Evolutionary conservation across 2,329 filamentous ascomycete genomes (phyloP), one percentile per base, ranked within the genome.

Genomic region (Pseudogymnoascus sp.): DNA sequence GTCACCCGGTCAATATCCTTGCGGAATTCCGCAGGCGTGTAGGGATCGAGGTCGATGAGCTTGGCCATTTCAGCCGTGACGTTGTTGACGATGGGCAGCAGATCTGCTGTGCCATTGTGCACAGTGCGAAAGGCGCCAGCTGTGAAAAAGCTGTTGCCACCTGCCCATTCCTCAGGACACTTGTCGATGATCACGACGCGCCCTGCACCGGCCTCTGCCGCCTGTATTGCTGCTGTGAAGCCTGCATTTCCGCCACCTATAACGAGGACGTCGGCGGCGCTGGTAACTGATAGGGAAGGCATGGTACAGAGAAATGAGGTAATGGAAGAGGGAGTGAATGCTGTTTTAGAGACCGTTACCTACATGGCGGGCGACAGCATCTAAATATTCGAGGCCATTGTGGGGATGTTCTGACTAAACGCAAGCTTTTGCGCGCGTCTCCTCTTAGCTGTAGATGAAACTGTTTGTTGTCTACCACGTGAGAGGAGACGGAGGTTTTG

Each of bases 161-260:
- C 67, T 3, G 66, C 67, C 68, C 68, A 69, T 1, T 63, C 62
- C 53, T 62, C 42, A 3, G 67, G 67, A 18, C 66, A 68, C 62
- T 67, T 68, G 33, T 69, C 68, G 4, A 69, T 68, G 1, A 69
- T 69, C 82, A 86, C 1, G 3, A 87, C 79, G 0, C 71, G 68
- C 23, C 66, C 64, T 2, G 77, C 76, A 4, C 79, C 77, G 60
- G 75, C 68, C 65, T 85, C 73, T 1, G 77, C 76, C 2, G 85
- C 84, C 0, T 84, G 80, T 6, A 82, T 76, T 7, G 85, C 85
- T 2, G 85, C 80, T 76, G 79, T 28, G 72, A 87, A 84, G 12
- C 85, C 86, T 14, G 86, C 86, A 68, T 88, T 88, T 61, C 86
- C 86, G 61, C 80, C 78, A 18, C 86, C 86, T 33, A 86, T 75